These are phyloP conservation scores for Salvia hispanica DNA, from an alignment of 257 asterid species.

Conservation along the genomic window DNA sequence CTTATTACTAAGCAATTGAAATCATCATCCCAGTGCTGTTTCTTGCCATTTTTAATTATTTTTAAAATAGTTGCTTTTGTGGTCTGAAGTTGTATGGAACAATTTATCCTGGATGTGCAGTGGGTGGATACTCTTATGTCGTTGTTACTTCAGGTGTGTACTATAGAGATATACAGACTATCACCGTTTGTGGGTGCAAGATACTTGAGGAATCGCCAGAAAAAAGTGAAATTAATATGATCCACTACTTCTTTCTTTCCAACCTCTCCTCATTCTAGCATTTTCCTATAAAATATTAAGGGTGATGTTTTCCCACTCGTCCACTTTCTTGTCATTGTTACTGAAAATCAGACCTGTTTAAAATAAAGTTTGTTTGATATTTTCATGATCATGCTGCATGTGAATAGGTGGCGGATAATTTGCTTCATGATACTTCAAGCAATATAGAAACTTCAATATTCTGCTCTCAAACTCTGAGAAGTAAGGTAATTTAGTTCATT, in stretches of 20 bases:
- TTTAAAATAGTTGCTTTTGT: background rate
- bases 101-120: background rate
- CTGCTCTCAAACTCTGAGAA: constrained; percentile 98
- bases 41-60: background rate
- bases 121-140: background rate
- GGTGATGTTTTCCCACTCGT: constrained; percentile 8
- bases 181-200: constrained; percentile 1
- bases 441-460: constrained; percentile 91
- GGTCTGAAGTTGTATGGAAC: background rate
- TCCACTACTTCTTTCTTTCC: constrained; percentile 3
- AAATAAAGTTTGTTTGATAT: constrained; percentile 4
- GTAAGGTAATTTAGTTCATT: constrained; percentile 66
- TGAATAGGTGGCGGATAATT: constrained; percentile 95
- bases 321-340: background rate
- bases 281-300: constrained; percentile 12
- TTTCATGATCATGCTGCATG: constrained; percentile 31
- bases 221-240: constrained; percentile 9
- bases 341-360: constrained; percentile 12
- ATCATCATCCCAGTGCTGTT: background rate
- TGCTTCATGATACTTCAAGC: constrained; percentile 90
- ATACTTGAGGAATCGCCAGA: background rate
- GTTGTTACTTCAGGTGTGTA: background rate
- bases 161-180: background rate
- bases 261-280: constrained; percentile 12
- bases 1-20: background rate